These are phyloP conservation scores for Mortierella claussenii DNA, from an alignment of 192 early-diverging fungal genomes.

Conservation along the genomic window DNA sequence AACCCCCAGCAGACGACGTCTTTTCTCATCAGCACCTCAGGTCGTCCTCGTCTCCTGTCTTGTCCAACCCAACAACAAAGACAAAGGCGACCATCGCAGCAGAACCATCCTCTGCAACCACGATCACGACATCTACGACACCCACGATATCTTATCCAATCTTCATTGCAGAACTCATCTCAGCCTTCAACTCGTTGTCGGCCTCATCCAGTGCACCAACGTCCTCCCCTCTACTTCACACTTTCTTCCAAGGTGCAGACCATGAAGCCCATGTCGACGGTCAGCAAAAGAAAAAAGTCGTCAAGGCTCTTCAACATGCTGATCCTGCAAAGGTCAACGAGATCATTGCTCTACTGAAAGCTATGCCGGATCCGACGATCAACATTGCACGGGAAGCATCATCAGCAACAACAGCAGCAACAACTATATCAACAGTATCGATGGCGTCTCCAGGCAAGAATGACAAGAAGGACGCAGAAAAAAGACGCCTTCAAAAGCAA, in stretches of 20 bases:
- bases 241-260: constrained; percentile 26
- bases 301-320: constrained; percentile 31
- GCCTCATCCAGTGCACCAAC: constrained; percentile 10
- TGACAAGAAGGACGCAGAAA: background rate
- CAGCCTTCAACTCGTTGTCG: constrained; percentile 32
- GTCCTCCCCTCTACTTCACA: constrained; percentile 15
- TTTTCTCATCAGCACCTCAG: constrained; percentile 1
- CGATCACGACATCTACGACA: background rate
- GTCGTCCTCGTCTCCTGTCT: background rate
- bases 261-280: constrained; percentile 27
- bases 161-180: constrained; percentile 31
- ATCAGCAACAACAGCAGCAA: background rate
- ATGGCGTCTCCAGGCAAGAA: background rate
- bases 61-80: background rate
- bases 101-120: background rate
- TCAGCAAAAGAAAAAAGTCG: constrained; percentile 36
- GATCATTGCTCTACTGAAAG: constrained; percentile 33
- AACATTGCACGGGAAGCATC: background rate
- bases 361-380: constrained; percentile 43
- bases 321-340: constrained; percentile 39
- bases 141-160: constrained; percentile 5
- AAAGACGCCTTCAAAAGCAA: constrained; percentile 2
- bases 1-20: constrained; percentile 3
- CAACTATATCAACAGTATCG: background rate
- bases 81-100: too few relatives aligned